Conservation (phyloP, 345 rosid genomes). For the Dipteronia dyeriana region DNA sequence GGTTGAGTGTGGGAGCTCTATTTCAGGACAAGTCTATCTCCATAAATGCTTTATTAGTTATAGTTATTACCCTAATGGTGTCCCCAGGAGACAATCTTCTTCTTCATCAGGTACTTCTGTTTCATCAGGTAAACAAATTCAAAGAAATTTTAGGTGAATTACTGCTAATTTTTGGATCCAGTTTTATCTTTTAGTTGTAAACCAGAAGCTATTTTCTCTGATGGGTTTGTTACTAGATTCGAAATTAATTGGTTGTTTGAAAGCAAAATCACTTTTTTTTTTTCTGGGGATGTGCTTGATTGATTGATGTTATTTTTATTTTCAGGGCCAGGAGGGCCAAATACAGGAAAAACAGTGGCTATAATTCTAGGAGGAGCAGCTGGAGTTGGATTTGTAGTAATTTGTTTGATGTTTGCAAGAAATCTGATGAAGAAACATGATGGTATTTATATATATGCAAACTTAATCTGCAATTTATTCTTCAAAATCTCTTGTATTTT, state of each 20-base stretch:
- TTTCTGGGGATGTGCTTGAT: no score
- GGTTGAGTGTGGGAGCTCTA: constrained; percentile 87
- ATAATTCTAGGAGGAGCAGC: constrained; percentile 96
- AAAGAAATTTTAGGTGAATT: background rate
- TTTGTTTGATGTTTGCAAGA: constrained; percentile 80
- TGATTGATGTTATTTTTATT: no score
- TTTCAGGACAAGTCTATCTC: constrained; percentile 81
- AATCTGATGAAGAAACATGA: constrained; percentile 75
- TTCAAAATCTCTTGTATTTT: background rate
- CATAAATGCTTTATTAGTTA: constrained; percentile 90
- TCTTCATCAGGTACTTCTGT: constrained; percentile 42
- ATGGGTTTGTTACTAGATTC: background rate
- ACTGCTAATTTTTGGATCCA: background rate
- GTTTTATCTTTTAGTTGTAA: background rate
- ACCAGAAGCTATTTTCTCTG: constrained; percentile 1
- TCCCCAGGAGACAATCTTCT: constrained; percentile 55
- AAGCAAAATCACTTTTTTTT: no score
- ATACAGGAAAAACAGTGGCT: constrained; percentile 92
- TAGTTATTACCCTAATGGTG: constrained; percentile 80
- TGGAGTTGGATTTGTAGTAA: constrained; percentile 85
- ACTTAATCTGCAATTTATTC: background rate
- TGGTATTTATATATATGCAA: constrained; percentile 48
- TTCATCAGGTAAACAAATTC: constrained; percentile 46
- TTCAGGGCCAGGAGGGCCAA: constrained; percentile 61
- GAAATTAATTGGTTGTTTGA: no score